Evolutionary conservation across 164 flowering plant genomes (phyloP), one percentile per base, ranked within the genome.

Genomic region (Liquidambar formosana): DNA sequence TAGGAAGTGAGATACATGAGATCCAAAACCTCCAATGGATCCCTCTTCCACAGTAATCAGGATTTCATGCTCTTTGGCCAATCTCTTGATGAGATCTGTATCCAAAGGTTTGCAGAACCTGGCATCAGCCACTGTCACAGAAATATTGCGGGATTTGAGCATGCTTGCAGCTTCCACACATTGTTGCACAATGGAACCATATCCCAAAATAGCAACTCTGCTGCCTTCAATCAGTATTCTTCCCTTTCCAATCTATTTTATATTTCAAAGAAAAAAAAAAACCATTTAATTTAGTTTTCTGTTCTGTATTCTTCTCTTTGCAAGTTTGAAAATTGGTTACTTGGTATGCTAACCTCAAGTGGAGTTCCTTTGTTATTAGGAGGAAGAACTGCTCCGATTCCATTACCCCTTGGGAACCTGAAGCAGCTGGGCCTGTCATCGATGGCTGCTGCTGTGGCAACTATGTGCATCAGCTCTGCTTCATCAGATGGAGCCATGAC

Each of bases 401-500:
- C 98, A 65, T 93, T 93, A 26, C 98, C 97, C 71, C 98, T 83
- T 1, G 98, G 97, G 72, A 84, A 93, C 75, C 98, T 85, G 76
- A 93, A 89, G 80, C 98, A 93, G 75, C 92, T 85, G 9, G 97
- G 98, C 33, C 97, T 77, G 71, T 93, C 98, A 67, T 93, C 90
- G 33, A 91, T 88, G 44, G 82, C 83, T 45, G 89, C 98, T 16
- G 98, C 94, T 15, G 98, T 93, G 33, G 98, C 98, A 68, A 93
- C 92, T 93, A 93, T 91, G 80, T 89, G 86, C 86, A 93, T 89
- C 16, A 93, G 82, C 76, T 91, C 97, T 25, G 92, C 85, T 75
- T 93, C 98, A 71, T 93, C 90, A 5, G 93, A 78, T 61, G 98
- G 98, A 59, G 98, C 98, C 98, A 93, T 91, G 63, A 93, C 98